Base-by-base conservation (phyloP, 768 basidiomycete genomes). In the Hygrophorus pudorinus region DNA sequence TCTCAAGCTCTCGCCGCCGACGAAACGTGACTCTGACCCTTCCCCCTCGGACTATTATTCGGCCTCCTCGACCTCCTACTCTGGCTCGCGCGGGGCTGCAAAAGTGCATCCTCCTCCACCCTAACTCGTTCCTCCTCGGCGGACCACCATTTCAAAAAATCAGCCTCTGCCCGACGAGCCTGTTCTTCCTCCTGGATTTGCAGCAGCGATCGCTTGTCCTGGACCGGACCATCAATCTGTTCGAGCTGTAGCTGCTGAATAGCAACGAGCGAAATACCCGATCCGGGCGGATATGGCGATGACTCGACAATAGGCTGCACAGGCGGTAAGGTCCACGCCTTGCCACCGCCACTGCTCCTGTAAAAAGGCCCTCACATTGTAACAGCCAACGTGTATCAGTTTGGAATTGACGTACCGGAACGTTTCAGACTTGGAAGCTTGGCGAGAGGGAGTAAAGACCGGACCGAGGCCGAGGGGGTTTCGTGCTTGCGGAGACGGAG, bases 81-180 rank as follows among this genome's bases (percentile, higher is more conserved):
- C 34, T 17, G n/a, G 9, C n/a, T 5, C 3, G 34, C n/a, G 3
- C 9, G n/a, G n/a, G 44, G 13, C 12, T 28, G 31, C 10, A 28
- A 44, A 36, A 65, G 40, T 4, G 57, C 56, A 48, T 63, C 56
- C 42, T 67, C 65, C 59, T 84, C 80, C 28, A 65, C 50, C 50
- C 63, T 70, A n/a, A 86, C 59, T 12, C 85, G 69, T 53, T 75
- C 78, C 59, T 90, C 87, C 60, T 94, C 92, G 5, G 71, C 79
- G 1, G 76, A 67, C 89, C 91, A 96, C 92, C 92, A 96, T 52
- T 67, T 73, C 59, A 93, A 59, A 57, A 96, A 97, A 48, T 86
- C 85, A 3, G 67, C 77, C 60, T 93, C 89, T 39, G 69, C 72
- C 48, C 72, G 76, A 20, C 70, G 69, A 33, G 72, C 75, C 28